Evolutionary conservation across 1,284 basidiomycete species (phyloP), one percentile per base, ranked within the genome.

Genomic region (Chalciporus piperatoides): DNA sequence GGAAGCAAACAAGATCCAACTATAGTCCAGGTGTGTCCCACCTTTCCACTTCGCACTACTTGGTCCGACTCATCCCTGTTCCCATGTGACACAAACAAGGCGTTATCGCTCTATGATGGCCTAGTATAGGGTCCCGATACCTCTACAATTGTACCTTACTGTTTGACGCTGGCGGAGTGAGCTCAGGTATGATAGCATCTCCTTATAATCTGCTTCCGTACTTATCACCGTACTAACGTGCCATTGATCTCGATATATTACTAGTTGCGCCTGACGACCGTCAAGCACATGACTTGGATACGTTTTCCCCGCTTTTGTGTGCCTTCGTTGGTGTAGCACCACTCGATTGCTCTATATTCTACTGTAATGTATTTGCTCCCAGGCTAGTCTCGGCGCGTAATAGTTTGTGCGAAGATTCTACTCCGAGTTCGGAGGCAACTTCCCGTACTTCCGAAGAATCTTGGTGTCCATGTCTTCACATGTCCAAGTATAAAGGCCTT

Each of bases 1-100:
- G 95, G 95, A 39, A 92, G 88, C 68, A 97, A 97, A 71, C 92
- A 95, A 70, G 94, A 98, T 71, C 95, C 95, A 32, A 97, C 95
- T 19, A 97, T 98, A 68, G 93, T 97, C 19, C 92, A 97, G 83
- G 94, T 89, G 54, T 53, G 79, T 66, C 51, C 30, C 36, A 24
- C 32, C 51, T 49, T 6, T 30, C 50, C 53, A 44, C 56, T 42
- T 46, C 43, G 42, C 17, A 41, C 40, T 47, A 36, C 39, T 44
- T 49, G 12, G 19, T 48, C 58, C 48, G 37, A 30, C 56, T 47
- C 41, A 46, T 39, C 12, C 28, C 30, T 14, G 3, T 12, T 14
- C 28, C 55, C 54, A 48, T 48, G 55, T 51, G 52, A 46, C 57
- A 44, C 41, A 49, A 55, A 35, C 39, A 51, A 89, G 87, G 86